A percentile compares a stretch with the other conserved stretches of the same genome.
These are phyloP conservation scores for Pseudopediastrum boryanum DNA, from an alignment of 139 green algal genomes.

Conservation along the genomic window DNA sequence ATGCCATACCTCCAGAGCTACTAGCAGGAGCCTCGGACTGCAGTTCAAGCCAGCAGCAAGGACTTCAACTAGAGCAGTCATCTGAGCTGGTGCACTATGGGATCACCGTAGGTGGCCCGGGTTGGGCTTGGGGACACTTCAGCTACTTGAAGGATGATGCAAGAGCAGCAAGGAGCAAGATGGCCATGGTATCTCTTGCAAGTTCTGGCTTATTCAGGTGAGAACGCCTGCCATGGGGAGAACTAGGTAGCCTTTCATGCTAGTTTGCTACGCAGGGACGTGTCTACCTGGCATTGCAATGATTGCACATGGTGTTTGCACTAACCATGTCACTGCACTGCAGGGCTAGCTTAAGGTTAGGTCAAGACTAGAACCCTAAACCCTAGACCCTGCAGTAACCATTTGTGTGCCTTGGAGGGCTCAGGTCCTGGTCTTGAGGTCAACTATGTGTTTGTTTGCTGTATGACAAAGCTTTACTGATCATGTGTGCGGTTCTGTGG, in stretches of 20 bases:
- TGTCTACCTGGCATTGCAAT: too few relatives aligned
- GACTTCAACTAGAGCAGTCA: background rate
- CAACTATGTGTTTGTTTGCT: too few relatives aligned
- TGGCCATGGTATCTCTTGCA: conserved; percentile 22
- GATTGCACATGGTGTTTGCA: too few relatives aligned
- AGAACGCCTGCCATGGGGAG: background rate
- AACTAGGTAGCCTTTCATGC: background rate
- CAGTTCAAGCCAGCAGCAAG: background rate
- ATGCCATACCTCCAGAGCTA: background rate
- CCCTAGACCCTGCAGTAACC: too few relatives aligned
- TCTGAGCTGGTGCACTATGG: background rate
- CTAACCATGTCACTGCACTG: too few relatives aligned
- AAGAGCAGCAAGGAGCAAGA: background rate
- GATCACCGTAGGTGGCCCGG: background rate
- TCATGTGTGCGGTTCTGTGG: too few relatives aligned
- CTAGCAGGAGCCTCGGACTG: background rate
- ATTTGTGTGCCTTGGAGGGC: too few relatives aligned
- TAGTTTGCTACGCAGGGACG: too few relatives aligned
- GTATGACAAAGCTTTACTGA: too few relatives aligned
- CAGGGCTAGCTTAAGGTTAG: too few relatives aligned
- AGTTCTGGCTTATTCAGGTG: conserved; percentile 18
- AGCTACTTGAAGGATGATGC: conserved; percentile 19
- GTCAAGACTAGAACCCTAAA: too few relatives aligned
- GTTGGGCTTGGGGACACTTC: conserved; percentile 29
- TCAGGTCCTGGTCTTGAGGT: too few relatives aligned